A percentile compares a stretch with the other conserved stretches of the same genome.
phyloP scores from a whole-genome alignment of 2,329 filamentous ascomycete genomes.

The Trichoderma gracile region DNA sequence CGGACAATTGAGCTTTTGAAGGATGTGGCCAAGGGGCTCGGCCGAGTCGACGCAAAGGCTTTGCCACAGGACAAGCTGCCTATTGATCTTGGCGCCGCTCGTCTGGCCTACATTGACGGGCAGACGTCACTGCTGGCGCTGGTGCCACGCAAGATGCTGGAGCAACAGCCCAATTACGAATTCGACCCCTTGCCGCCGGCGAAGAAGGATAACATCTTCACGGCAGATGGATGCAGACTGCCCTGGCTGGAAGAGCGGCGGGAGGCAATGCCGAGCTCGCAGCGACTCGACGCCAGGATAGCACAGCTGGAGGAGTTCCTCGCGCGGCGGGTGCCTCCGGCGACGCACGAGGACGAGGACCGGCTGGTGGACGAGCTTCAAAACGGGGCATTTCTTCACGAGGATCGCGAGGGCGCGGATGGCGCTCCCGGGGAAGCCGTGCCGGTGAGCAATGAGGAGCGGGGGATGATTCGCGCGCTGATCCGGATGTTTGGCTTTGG shows the following conservation, averaged over 20 bases:
- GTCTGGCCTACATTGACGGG: constrained; percentile 78
- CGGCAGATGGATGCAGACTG: constrained; percentile 43
- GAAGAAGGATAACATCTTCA: constrained; percentile 55
- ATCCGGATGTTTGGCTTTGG: constrained; percentile 34
- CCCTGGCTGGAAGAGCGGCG: constrained; percentile 43
- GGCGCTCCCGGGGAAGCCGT: constrained; percentile 35
- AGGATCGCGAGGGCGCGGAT: not conserved
- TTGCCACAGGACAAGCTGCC: constrained; percentile 45
- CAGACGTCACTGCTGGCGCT: constrained; percentile 68
- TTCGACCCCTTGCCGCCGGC: constrained; percentile 81
- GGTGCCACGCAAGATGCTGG: constrained; percentile 66
- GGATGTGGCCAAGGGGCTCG: constrained; percentile 62
- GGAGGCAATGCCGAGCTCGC: constrained; percentile 27
- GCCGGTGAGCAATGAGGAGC: constrained; percentile 31
- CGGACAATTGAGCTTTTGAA: constrained; percentile 68
- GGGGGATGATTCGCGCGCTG: constrained; percentile 34
- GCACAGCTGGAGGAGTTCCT: constrained; percentile 37
- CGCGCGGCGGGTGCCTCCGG: constrained; percentile 28
- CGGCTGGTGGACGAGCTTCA: constrained; percentile 1
- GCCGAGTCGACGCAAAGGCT: constrained; percentile 44
- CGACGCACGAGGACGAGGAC: constrained; percentile 26
- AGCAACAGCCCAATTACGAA: constrained; percentile 66
- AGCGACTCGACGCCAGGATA: constrained; percentile 28
- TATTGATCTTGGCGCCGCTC: constrained; percentile 57
- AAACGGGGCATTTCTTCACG: not conserved